Evolutionary conservation across 2,329 filamentous ascomycete species (phyloP).

Genomic region (Torrubiella hemipterigena): DNA sequence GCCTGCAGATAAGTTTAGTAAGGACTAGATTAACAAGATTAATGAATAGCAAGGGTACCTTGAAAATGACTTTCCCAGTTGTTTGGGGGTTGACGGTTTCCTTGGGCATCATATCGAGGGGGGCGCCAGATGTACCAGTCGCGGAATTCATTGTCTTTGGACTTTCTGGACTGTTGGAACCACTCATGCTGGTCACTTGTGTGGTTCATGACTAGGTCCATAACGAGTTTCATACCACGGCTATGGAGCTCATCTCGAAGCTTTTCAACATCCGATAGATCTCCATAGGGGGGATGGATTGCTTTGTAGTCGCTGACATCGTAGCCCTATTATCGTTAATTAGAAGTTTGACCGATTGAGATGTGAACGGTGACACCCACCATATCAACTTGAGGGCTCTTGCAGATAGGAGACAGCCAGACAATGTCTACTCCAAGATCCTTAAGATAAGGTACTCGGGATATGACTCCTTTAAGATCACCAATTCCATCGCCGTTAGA

Average conservation of each 20-base stretch:
- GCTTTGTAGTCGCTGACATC: constrained; percentile 58
- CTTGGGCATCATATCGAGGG: constrained; percentile 42
- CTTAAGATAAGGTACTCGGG: constrained; percentile 41
- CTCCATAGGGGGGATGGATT: constrained; percentile 56
- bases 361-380: constrained; percentile 10
- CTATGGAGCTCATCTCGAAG: constrained; percentile 49
- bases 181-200: constrained; percentile 46
- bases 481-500: constrained; percentile 42
- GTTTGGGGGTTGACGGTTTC: constrained; percentile 48
- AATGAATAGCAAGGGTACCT: too few species aligned
- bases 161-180: constrained; percentile 43
- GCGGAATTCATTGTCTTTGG: constrained; percentile 39
- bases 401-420: constrained; percentile 38
- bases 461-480: constrained; percentile 46
- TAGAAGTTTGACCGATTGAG: background rate
- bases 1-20: too few species aligned
- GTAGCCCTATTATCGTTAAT: constrained; percentile 36
- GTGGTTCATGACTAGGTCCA: constrained; percentile 67
- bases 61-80: constrained; percentile 37
- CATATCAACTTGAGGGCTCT: constrained; percentile 53
- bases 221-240: constrained; percentile 55
- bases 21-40: background rate
- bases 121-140: constrained; percentile 57
- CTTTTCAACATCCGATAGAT: constrained; percentile 52
- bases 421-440: constrained; percentile 45